Base-by-base conservation (phyloP, 495 filamentous ascomycete species). In the Rhizodiscina lignyota region DNA sequence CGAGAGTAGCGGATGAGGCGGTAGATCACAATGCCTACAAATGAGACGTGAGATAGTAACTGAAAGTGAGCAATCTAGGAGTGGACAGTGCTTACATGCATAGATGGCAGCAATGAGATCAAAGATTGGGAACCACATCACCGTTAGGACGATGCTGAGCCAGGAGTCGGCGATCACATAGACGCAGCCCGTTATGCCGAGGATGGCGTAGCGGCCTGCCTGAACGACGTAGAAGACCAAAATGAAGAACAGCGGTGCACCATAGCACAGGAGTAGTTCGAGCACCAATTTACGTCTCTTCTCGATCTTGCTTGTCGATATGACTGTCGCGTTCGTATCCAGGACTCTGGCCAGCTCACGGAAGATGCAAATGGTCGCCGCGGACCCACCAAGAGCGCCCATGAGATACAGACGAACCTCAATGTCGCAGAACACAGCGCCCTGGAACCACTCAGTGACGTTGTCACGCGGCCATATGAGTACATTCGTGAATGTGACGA, bases 401-500 rank as follows among this genome's bases (percentile, higher is more conserved):
- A 70, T 75, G 33, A 76, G 64, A 38, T 75, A 56, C 24, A 85
- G 32, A 47, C 84, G 83, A 34, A 70, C 64, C 51, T 92, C 68
- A 18, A 94, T 50, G 54, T 97, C 89, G 49, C 89, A 97, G 40
- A 85, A 71, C 1, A 73, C 77, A 3, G 58, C 48, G 16, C 89
- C 89, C 36, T 67, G 60, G 65, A 68, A 96, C 75, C 79, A 86
- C 4, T 45, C 52, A 0, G 50, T 45, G 26, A 74, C 59, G 43
- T 87, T 62, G 51, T 89, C 74, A 12, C 64, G 70, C 18, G 69
- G 70, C 89, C 89, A 97, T 36, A 92, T 67, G 26, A 89, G 48
- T 6, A 80, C 64, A 52, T 94, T 94, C 62, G 80, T 47, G 43
- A 81, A 67, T 43, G 66, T 76, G 52, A 74, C 63, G 16, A 77